Conservation (phyloP, 495 filamentous ascomycete genomes). For the Lasiosphaeria hispida region DNA sequence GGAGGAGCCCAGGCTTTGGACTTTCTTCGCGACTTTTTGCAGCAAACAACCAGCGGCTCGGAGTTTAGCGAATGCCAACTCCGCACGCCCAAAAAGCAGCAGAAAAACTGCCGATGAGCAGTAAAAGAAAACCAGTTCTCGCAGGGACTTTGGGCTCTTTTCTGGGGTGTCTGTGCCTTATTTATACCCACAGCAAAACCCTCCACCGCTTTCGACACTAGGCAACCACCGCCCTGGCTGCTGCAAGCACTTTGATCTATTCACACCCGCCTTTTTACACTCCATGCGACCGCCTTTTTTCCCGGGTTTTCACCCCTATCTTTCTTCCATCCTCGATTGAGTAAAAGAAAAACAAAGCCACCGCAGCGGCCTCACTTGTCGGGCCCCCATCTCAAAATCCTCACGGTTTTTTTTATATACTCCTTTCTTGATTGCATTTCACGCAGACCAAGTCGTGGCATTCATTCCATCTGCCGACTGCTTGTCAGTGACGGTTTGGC, state of each 20-base stretch:
- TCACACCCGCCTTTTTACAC: not conserved
- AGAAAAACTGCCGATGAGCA: conserved; percentile 8
- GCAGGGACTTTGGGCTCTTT: conserved; percentile 11
- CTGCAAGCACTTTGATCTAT: not conserved
- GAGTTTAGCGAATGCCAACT: conserved; percentile 24
- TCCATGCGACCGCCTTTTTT: not conserved
- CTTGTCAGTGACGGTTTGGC: not conserved
- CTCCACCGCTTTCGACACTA: conserved; percentile 14
- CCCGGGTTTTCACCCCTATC: conserved; percentile 13
- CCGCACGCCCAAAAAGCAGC: conserved; percentile 14
- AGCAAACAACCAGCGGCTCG: conserved; percentile 16
- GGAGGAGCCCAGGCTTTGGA: not conserved
- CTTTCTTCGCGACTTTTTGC: not conserved
- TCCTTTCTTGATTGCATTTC: too few species aligned
- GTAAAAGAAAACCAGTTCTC: conserved; percentile 13
- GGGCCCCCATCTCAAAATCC: not conserved
- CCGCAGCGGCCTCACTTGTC: too few species aligned
- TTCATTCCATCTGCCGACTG: too few species aligned
- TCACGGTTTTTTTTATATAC: not conserved
- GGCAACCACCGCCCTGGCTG: conserved; percentile 17
- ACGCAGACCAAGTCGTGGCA: too few species aligned
- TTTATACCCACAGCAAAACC: conserved; percentile 30
- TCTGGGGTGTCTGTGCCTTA: conserved; percentile 19
- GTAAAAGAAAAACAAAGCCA: conserved; percentile 19
- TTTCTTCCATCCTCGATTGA: conserved; percentile 11